Evolutionary conservation across 163 green algal species (phyloP), one percentile per base, ranked within the genome.

Genomic region (Scenedesmus sp.): DNA sequence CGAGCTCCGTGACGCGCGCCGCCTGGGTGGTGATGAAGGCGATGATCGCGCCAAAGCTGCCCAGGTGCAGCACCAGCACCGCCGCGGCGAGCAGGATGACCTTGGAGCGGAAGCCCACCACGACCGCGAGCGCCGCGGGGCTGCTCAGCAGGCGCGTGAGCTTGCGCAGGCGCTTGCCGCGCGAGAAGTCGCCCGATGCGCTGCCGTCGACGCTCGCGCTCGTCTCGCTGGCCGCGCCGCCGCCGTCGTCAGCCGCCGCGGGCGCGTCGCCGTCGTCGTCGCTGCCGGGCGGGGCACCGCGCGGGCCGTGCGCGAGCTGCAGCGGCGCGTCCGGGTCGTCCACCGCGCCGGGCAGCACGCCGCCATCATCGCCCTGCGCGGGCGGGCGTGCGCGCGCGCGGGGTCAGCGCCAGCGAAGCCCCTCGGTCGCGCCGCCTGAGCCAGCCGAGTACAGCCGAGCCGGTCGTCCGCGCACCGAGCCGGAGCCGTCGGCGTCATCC

Each of bases 131-230:
- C n/a, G 60, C 47, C n/a, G 60, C 63, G 17, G 70, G 63, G 75
- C 63, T 77, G 75, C 36, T 77, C 17, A 82, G 50, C 63, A 77
- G 63, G 1, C 75, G 39, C 36, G 80, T 53, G 33, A 87, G 54
- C 65, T 87, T 87, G 42, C 83, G 63, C 56, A 89, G 63, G 3
- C 81, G 66, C 56, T 83, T 84, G 17, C 84, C 84, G 1, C 84
- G 60, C 11, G 31, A 54, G 36, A 80, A 82, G 44, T 79, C 65
- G 4, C 67, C 57, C 18, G 36, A 6, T 75, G 66, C 31, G 13
- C 29, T 60, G 29, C 42, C 66, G 18, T 63, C 66, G 24, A 18
- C 44, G n/a, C n/a, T n/a, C n/a, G n/a, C n/a, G n/a, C n/a, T n/a
- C n/a, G n/a, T n/a, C n/a, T n/a, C n/a, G n/a, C n/a, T n/a, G n/a